Conservation (phyloP, 495 filamentous ascomycete species). For the Penicillium tannophilum region DNA sequence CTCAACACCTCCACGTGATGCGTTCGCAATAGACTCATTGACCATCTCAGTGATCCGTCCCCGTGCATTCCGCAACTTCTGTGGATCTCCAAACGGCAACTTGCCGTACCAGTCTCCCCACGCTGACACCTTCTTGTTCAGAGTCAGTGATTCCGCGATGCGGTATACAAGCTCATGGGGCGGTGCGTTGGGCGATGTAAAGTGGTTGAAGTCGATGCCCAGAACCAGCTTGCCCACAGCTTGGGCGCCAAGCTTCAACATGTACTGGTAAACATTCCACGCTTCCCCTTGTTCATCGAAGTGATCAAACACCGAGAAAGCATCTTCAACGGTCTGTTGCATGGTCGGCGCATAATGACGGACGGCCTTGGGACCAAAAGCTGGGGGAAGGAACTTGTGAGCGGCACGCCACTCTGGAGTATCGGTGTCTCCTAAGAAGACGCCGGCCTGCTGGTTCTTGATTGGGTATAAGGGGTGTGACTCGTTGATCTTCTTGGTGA, state of each 20-base stretch:
- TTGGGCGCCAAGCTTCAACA: constrained; percentile 57
- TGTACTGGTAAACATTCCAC: constrained; percentile 59
- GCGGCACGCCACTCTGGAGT: constrained; percentile 43
- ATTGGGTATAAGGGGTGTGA: constrained; percentile 50
- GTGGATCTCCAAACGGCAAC: constrained; percentile 55
- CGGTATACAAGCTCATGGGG: constrained; percentile 38
- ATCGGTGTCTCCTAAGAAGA: constrained; percentile 56
- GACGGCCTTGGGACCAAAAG: constrained; percentile 54
- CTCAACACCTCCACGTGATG: constrained; percentile 28
- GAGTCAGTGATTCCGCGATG: constrained; percentile 40
- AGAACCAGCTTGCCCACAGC: constrained; percentile 52
- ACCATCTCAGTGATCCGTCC: constrained; percentile 31
- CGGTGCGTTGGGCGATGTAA: constrained; percentile 38
- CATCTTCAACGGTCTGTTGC: constrained; percentile 43
- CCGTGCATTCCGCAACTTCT: constrained; percentile 30
- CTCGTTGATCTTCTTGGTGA: constrained; percentile 54
- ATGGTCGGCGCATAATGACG: constrained; percentile 56
- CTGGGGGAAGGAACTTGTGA: constrained; percentile 59
- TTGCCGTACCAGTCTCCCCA: constrained; percentile 49
- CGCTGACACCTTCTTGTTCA: constrained; percentile 53
- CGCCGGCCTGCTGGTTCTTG: constrained; percentile 40
- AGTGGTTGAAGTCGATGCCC: constrained; percentile 54
- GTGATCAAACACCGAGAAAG: constrained; percentile 54
- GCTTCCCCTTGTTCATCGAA: constrained; percentile 47
- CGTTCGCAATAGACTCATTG: constrained; percentile 34